Evolutionary conservation across 352 stramenopile genomes (phyloP), one percentile per base, ranked within the genome.

Genomic region (Globisporangium heterothallicum): DNA sequence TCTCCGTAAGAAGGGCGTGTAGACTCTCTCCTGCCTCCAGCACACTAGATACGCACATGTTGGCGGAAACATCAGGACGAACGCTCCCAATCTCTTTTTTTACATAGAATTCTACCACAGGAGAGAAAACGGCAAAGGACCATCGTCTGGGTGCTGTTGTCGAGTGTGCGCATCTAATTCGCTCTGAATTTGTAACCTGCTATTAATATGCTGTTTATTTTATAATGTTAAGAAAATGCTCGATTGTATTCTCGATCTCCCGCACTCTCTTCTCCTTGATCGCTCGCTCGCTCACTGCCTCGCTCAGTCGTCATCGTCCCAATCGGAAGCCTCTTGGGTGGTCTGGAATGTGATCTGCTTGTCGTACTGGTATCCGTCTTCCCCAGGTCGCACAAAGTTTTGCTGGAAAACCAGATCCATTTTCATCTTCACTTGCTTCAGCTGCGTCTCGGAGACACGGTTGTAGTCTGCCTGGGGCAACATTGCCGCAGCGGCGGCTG

Each of bases 1-100:
- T 47, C 68, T 92, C 36, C 83, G 83, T 55, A 94, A 94, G 74
- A 94, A 94, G 69, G 83, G 83, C 47, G 78, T 87, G 64, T 92
- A 84, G 76, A 60, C 34, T n/a, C 21, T n/a, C 6, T 2, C 13
- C 8, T 19, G 2, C 19, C 19, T 18, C 1, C 22, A 19, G 13
- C 2, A 38, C 14, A 38, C 32, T 38, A 38, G 32, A 38, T 53
- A 2, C 32, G 13, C 41, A 42, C 21, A 25, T 32, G 14, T 16
- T 25, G 22, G 41, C 47, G 8, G 6, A 38, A n/a, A 38, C 12
- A 10, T 18, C 32, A 0, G n/a, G 32, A 38, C 32, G 32, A 38
- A 16, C 6, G 32, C 2, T n/a, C n/a, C n/a, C 26, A 5, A 5
- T 16, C 44, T 25, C 32, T 42, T 29, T 12, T 21, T 42, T 32